Conservation (phyloP, 441 rosid genomes). For the Oxalis stricta region DNA sequence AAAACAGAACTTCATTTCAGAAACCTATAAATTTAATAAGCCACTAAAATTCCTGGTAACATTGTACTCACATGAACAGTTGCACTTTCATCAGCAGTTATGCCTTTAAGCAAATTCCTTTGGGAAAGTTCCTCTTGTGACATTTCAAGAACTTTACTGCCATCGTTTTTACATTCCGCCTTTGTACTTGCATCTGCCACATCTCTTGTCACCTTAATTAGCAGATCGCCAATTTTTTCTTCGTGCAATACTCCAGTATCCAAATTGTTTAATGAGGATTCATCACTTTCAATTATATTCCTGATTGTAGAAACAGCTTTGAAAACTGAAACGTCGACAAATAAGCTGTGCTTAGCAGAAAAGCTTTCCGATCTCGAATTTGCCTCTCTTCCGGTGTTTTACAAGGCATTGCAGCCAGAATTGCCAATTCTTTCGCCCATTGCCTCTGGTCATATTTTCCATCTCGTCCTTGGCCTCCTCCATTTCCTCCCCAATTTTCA, state of each 20-base stretch:
- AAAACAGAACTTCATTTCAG: conserved; percentile 15
- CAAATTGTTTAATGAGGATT: conserved; percentile 19
- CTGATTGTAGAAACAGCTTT: conserved; percentile 45
- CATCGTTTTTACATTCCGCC: conserved; percentile 58
- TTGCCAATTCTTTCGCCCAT: conserved; percentile 64
- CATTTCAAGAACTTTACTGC: conserved; percentile 42
- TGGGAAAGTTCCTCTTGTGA: conserved; percentile 45
- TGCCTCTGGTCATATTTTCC: conserved; percentile 43
- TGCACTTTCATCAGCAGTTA: conserved; percentile 79
- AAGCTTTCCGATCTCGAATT: conserved; percentile 66
- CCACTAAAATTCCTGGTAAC: conserved; percentile 12
- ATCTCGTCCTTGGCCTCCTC: conserved; percentile 55
- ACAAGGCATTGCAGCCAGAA: conserved; percentile 78
- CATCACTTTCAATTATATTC: conserved; percentile 27
- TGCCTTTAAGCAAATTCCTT: conserved; percentile 69
- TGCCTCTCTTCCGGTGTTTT: conserved; percentile 80
- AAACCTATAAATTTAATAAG: conserved; percentile 11
- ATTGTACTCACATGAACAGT: conserved; percentile 52
- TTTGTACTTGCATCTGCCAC: conserved; percentile 53
- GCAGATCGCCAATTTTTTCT: conserved; percentile 49
- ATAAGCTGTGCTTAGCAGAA: conserved; percentile 61
- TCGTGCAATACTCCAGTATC: conserved; percentile 23
- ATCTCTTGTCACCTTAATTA: conserved; percentile 46
- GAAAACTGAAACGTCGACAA: conserved; percentile 57
- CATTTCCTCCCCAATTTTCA: conserved; percentile 69